phyloP scores from a whole-genome alignment of 768 basidiomycete genomes.

The Ramaria sp. region DNA sequence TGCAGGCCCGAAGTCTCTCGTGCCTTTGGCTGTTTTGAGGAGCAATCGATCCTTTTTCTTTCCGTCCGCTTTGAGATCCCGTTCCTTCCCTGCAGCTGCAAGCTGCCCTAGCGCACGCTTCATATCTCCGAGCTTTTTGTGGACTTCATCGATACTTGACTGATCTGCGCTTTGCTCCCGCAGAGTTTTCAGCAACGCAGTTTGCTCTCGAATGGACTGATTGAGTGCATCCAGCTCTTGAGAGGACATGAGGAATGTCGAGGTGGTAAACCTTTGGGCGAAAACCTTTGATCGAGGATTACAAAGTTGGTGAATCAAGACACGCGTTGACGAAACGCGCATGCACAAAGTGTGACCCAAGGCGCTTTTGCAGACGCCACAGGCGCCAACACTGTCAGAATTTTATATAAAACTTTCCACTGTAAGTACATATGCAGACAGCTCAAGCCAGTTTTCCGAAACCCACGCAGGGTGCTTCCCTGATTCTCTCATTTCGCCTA shows the following conservation, averaged over 20 bases:
- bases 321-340: slow-evolving; percentile 4
- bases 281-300: neutral
- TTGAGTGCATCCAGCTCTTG: slow-evolving; percentile 23
- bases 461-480: slow-evolving; percentile 47
- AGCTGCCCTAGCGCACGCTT: slow-evolving; percentile 44
- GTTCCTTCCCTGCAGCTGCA: slow-evolving; percentile 21
- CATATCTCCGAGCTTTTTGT: slow-evolving; percentile 59
- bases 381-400: too few species aligned
- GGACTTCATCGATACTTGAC: slow-evolving; percentile 43
- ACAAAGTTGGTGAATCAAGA: neutral
- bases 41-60: slow-evolving; percentile 63
- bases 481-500: slow-evolving; percentile 67
- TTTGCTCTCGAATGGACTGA: slow-evolving; percentile 45
- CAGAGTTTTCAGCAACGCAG: slow-evolving; percentile 49
- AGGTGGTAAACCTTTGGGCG: neutral
- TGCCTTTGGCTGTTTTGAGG: slow-evolving; percentile 97
- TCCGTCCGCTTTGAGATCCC: slow-evolving; percentile 32
- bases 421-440: neutral
- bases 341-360: slow-evolving; percentile 9
- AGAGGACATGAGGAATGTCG: neutral
- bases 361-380: neutral
- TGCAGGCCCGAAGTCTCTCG: slow-evolving; percentile 84
- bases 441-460: slow-evolving; percentile 4
- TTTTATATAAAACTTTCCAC: too few species aligned
- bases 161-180: slow-evolving; percentile 43